Percentiles rank a stretch among this genome's conserved stretches.
These are phyloP conservation scores for Trichocladium antarcticum DNA, from an alignment of 495 filamentous ascomycete genomes.

Conservation along the genomic window DNA sequence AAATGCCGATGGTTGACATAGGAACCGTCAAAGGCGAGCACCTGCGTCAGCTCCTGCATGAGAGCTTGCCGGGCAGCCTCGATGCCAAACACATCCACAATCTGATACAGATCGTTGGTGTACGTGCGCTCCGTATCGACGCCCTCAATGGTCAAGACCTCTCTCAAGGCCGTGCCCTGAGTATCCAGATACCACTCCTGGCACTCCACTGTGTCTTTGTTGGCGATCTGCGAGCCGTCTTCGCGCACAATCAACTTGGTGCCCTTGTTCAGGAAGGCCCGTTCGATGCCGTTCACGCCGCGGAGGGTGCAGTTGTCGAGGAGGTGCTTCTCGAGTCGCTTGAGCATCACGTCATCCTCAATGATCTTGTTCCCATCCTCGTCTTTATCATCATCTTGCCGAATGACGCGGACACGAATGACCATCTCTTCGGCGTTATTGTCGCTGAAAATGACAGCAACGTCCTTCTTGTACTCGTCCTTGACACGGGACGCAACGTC, in stretches of 20 bases:
- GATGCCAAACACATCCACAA: conserved; percentile 89
- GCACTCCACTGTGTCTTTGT: conserved; percentile 50
- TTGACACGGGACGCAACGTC: conserved; percentile 88
- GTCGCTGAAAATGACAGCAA: conserved; percentile 92
- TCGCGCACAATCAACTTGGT: conserved; percentile 47
- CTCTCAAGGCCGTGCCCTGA: conserved; percentile 69
- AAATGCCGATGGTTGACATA: conserved; percentile 99
- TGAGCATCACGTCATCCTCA: conserved; percentile 81
- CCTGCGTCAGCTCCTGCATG: conserved; percentile 74
- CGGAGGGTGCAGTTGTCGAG: conserved; percentile 82
- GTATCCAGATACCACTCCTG: conserved; percentile 95
- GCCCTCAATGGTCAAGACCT: conserved; percentile 74
- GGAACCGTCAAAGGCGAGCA: conserved; percentile 93
- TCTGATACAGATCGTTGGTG: conserved; percentile 89
- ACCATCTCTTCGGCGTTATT: conserved; percentile 95
- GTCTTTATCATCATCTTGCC: conserved; percentile 55
- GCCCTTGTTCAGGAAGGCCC: conserved; percentile 85
- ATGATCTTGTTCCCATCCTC: conserved; percentile 67
- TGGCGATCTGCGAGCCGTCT: conserved; percentile 57
- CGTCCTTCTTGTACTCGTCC: conserved; percentile 70
- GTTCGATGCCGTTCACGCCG: conserved; percentile 75
- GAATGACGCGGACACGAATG: conserved; percentile 80
- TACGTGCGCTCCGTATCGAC: conserved; percentile 84
- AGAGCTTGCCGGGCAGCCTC: conserved; percentile 81
- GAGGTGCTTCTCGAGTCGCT: conserved; percentile 80